Percentiles rank a stretch among this genome's conserved stretches.
Evolutionary conservation across 2,329 filamentous ascomycete genomes (phyloP).

Genomic region (Fusarium nanum): DNA sequence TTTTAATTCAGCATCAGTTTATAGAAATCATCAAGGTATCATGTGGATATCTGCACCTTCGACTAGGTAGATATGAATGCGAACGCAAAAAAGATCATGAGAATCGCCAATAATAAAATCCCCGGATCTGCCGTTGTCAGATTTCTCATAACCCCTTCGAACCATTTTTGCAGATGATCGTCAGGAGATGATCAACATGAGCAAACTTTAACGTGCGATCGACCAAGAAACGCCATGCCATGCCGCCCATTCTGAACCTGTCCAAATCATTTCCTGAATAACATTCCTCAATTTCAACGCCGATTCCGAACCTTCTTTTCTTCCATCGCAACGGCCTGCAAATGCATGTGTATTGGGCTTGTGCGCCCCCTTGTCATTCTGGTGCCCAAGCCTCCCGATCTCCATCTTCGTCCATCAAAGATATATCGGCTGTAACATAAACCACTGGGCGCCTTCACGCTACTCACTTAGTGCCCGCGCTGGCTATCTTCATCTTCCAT

Average conservation of each 20-base stretch:
- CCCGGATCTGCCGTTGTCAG: neutral
- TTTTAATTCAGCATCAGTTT: neutral
- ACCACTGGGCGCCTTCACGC: neutral
- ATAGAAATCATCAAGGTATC: conserved; percentile 5
- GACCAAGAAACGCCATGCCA: conserved; percentile 42
- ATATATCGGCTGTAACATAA: neutral
- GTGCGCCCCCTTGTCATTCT: neutral
- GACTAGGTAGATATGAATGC: neutral
- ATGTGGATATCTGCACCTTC: neutral
- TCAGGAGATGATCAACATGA: conserved; percentile 17
- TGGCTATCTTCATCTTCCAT: conserved; percentile 33
- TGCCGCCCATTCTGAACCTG: conserved; percentile 30
- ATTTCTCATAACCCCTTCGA: neutral
- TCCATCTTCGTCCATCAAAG: neutral
- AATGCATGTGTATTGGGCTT: conserved; percentile 1
- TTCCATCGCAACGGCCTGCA: neutral
- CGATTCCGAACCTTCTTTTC: conserved; percentile 25
- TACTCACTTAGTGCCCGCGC: neutral
- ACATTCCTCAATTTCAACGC: conserved; percentile 31
- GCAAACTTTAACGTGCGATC: conserved; percentile 16
- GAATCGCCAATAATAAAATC: neutral
- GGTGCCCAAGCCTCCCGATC: conserved; percentile 2
- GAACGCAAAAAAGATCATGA: neutral
- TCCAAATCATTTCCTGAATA: conserved; percentile 21
- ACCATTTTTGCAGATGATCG: conserved; percentile 1